Evolutionary conservation across 495 filamentous ascomycete species (phyloP).

Genomic region (Podospora pseudopauciseta): DNA sequence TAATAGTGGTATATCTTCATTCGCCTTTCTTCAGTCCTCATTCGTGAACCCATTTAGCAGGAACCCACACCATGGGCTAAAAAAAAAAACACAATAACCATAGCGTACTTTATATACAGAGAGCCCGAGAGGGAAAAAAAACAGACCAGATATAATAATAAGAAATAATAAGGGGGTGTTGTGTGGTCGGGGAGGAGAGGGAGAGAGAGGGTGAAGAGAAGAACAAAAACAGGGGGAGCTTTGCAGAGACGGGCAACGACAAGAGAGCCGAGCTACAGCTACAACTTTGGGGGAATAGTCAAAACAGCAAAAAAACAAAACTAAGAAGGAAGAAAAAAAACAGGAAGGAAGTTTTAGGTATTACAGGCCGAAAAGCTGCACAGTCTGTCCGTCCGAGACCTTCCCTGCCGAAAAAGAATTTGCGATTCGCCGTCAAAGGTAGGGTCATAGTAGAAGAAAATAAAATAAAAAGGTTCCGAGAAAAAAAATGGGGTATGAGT

Average conservation of each 20-base stretch:
- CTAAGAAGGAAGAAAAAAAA: constrained; percentile 21
- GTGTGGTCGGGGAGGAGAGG: neutral
- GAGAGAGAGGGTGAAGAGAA: constrained; percentile 2
- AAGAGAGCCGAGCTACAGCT: constrained; percentile 3
- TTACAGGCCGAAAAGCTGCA: constrained; percentile 48
- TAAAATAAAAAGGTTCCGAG: constrained; percentile 24
- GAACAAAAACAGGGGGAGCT: no score
- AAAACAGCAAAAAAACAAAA: constrained; percentile 21
- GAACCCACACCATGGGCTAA: constrained; percentile 2
- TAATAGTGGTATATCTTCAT: constrained; percentile 27
- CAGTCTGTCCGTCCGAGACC: constrained; percentile 26
- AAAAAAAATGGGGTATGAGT: constrained; percentile 35
- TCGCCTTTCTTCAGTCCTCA: constrained; percentile 27
- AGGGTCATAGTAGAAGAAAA: neutral
- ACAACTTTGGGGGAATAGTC: constrained; percentile 14
- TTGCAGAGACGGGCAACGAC: neutral
- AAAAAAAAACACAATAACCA: constrained; percentile 13
- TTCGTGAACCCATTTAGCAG: constrained; percentile 32
- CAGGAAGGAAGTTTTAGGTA: constrained; percentile 38
- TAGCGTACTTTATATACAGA: constrained; percentile 28
- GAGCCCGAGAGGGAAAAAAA: constrained; percentile 19
- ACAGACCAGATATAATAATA: neutral
- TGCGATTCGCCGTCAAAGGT: neutral
- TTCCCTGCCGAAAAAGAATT: constrained; percentile 12
- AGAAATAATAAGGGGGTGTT: neutral